Evolutionary conservation across 1,284 basidiomycete genomes (phyloP).

Genomic region (Coniferiporia weirii): DNA sequence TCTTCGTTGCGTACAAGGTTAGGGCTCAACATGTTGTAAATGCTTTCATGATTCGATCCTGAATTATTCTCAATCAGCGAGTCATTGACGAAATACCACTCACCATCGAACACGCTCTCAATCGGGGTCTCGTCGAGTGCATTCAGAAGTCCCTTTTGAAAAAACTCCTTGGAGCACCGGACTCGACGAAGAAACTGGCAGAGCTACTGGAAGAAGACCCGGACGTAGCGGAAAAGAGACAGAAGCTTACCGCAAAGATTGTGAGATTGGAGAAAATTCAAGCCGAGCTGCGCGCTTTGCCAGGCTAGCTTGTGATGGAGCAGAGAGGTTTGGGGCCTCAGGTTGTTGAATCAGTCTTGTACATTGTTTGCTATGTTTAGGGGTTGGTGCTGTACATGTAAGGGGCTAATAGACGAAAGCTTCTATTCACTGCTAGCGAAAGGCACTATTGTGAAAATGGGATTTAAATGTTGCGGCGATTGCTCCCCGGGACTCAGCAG

Average conservation of each 20-base stretch:
- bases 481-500: no score
- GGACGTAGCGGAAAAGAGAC: neutral
- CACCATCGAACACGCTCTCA: constrained; percentile 15
- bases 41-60: neutral
- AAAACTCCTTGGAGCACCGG: constrained; percentile 4
- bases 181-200: constrained; percentile 1
- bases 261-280: constrained; percentile 5
- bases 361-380: no score
- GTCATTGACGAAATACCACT: constrained; percentile 14
- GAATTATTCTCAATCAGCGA: neutral
- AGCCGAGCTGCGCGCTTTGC: neutral
- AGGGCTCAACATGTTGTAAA: neutral
- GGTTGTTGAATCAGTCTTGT: no score
- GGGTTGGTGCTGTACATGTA: no score
- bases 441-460: no score
- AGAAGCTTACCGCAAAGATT: constrained; percentile 2
- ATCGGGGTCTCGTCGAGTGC: constrained; percentile 8
- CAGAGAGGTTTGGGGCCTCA: no score
- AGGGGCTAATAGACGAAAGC: no score
- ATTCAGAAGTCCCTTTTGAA: constrained; percentile 5
- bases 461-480: no score
- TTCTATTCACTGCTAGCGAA: no score
- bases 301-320: no score
- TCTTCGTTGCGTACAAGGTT: constrained; percentile 27
- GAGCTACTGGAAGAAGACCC: constrained; percentile 10